Conservation (phyloP, 768 basidiomycete species). For the Leccinum rimulosum region DNA sequence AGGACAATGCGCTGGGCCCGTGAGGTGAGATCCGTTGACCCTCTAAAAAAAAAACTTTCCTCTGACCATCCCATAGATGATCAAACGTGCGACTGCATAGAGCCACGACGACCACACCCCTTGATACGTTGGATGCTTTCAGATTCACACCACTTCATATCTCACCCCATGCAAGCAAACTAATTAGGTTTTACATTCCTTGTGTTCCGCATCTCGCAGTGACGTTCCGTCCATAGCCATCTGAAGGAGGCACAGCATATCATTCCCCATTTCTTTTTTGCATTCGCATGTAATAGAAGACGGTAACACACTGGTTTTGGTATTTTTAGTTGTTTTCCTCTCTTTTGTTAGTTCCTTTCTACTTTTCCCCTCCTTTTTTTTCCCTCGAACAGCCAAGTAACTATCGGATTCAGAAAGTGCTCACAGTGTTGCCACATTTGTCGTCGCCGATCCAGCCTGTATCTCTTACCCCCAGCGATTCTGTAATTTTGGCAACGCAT, state of each 20-base stretch:
- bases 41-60: background rate
- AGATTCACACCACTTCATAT: slow-evolving; percentile 33
- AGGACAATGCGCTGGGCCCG: slow-evolving; percentile 92
- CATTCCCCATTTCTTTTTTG: slow-evolving; percentile 36
- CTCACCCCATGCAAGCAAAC: slow-evolving; percentile 48
- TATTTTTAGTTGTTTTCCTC: slow-evolving; percentile 19
- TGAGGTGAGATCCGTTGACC: slow-evolving; percentile 56
- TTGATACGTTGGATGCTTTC: slow-evolving; percentile 26
- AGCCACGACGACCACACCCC: slow-evolving; percentile 19
- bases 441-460: slow-evolving; percentile 10
- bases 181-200: slow-evolving; percentile 30
- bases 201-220: slow-evolving; percentile 14
- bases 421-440: slow-evolving; percentile 4
- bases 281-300: slow-evolving; percentile 60
- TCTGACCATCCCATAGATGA: slow-evolving; percentile 49
- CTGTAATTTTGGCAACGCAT: slow-evolving; percentile 5
- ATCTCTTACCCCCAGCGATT: slow-evolving; percentile 12
- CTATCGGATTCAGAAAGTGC: slow-evolving; percentile 11
- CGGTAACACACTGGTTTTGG: slow-evolving; percentile 30
- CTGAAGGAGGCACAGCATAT: slow-evolving; percentile 69
- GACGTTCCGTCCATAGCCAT: slow-evolving; percentile 43
- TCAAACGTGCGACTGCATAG: slow-evolving; percentile 77
- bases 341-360: background rate
- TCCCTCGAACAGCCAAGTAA: slow-evolving; percentile 9
- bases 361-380: background rate